Percentiles rank a stretch among this genome's conserved stretches.
phyloP scores from a whole-genome alignment of 257 asterid genomes.

The Solanum infundibuliforme region DNA sequence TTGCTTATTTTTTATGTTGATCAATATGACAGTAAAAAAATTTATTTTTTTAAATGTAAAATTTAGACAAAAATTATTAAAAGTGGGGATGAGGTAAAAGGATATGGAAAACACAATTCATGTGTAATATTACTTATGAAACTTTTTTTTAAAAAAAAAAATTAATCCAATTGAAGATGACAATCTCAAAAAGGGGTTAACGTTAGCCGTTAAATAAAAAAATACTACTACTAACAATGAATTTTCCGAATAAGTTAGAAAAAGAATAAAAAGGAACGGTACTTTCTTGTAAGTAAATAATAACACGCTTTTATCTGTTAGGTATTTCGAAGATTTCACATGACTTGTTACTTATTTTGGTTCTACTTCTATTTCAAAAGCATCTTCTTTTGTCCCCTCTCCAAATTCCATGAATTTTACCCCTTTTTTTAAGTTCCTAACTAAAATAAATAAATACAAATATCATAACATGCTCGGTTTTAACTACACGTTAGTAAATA shows the following conservation, averaged over 20 bases:
- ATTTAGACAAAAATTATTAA: neutral
- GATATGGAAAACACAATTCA: no score
- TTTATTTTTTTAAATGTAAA: neutral
- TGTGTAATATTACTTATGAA: neutral
- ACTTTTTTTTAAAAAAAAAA: neutral
- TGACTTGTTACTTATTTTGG: neutral
- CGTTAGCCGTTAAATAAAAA: neutral
- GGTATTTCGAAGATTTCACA: neutral
- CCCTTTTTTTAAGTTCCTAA: neutral
- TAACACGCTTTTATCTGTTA: neutral
- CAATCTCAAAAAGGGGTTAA: neutral
- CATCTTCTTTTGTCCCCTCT: neutral
- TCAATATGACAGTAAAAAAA: accelerated
- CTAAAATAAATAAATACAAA: neutral
- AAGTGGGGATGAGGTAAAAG: neutral
- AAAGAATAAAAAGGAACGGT: neutral
- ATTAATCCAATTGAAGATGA: neutral
- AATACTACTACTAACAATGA: neutral
- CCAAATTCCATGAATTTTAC: neutral
- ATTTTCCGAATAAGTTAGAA: neutral
- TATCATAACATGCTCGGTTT: neutral
- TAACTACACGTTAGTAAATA: neutral
- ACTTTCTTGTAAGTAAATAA: neutral
- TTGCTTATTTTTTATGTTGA: neutral
- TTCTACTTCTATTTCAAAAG: neutral